Conservation (phyloP, 2,329 filamentous ascomycete genomes). For the Colletotrichum tanaceti region DNA sequence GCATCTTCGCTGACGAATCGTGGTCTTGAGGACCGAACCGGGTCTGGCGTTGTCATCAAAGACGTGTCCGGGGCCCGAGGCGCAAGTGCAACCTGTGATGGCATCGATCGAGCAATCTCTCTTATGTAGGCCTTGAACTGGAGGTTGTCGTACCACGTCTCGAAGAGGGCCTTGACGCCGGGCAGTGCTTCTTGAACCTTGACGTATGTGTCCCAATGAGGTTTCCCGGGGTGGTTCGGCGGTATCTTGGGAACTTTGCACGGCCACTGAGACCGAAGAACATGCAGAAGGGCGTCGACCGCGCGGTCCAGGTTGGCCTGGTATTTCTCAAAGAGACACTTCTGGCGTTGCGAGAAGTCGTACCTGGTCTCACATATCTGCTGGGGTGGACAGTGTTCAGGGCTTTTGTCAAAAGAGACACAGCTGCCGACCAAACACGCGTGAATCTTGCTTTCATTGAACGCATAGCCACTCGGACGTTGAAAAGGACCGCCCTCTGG, state of each 20-base stretch:
- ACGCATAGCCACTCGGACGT: not conserved
- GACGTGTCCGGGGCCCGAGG: too few species aligned
- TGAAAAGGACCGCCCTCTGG: not conserved
- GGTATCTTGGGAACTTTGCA: not conserved
- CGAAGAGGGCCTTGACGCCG: not conserved
- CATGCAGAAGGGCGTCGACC: fast-evolving
- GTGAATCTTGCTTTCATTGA: not conserved
- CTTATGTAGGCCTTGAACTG: conserved; percentile 44
- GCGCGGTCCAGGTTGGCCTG: not conserved
- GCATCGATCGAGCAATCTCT: not conserved
- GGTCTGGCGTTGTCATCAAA: not conserved
- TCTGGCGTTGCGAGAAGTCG: not conserved
- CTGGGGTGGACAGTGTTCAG: not conserved
- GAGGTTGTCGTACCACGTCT: conserved; percentile 46
- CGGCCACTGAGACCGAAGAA: conserved; percentile 5
- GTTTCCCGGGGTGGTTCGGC: not conserved
- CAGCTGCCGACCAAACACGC: not conserved
- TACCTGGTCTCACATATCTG: fast-evolving
- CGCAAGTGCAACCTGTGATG: not conserved
- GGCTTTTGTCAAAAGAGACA: not conserved
- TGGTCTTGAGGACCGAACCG: not conserved
- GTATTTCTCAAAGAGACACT: not conserved
- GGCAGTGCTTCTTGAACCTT: not conserved
- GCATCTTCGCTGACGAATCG: conserved; percentile 3
- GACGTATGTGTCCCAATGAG: not conserved